Evolutionary conservation across 164 flowering plant species (phyloP), one percentile per base, ranked within the genome.

Genomic region (Chloranthus sessilifolius): DNA sequence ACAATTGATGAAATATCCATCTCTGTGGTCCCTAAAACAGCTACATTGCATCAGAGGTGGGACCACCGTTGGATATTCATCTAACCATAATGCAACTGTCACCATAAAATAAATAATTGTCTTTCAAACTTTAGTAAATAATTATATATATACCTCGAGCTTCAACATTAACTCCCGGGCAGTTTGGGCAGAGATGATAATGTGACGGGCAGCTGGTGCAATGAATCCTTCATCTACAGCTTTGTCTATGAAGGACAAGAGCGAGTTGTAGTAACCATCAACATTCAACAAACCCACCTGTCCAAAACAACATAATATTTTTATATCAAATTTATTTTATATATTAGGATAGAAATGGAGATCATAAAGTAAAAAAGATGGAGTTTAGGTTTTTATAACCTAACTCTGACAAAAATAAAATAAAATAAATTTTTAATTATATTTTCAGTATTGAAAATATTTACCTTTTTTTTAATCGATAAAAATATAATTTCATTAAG

Each of bases 221-320:
- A 86, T 61, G 75, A 86, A 86, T 1, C 95, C 95, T 59, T 85
- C 95, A 29, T 82, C 89, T 7, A 82, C 89, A 0, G 89, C 95
- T 38, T 78, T 77, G 79, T 85, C 95, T 40, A 86, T 78, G 76
- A 86, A 86, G 12, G 74, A 68, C 34, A 86, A 47, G 0, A 86
- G 69, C 14, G 88, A 77, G 46, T 86, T 76, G 79, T 86, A 86
- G 62, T 79, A 83, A 1, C 95, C 95, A 60, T 86, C 95, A 2
- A 86, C 95, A 52, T 86, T 86, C 61, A 86, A 57, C 61, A 86
- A 48, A 5, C 95, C 95, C 59, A 85, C 94, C 89, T 75, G 64
- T 41, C 24, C 29, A 22, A 12, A 30, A 40, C 17, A n/a, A 24
- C 39, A 16, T 33, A 17, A 38, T 12, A 48, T n/a, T n/a, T n/a